Percentiles rank a stretch among this genome's conserved stretches.
Conservation (phyloP, 2,329 filamentous ascomycete species). For the Ascosphaera pollenicola region DNA sequence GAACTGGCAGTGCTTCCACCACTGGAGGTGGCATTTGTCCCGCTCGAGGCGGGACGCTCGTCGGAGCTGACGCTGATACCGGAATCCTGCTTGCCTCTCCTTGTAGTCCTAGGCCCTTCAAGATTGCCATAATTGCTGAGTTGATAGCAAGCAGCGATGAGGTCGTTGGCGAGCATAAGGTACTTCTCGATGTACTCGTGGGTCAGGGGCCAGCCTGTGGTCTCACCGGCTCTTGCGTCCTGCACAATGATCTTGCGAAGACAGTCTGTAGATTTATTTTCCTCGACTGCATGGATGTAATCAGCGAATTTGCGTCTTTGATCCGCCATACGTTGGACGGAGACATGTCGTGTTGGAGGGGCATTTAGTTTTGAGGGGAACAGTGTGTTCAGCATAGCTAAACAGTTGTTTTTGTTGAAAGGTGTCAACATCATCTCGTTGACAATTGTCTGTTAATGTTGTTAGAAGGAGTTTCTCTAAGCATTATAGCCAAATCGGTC, state of each 20-base stretch:
- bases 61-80: conserved; percentile 35
- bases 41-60: conserved; percentile 16
- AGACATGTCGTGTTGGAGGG: conserved; percentile 30
- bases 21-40: conserved; percentile 9
- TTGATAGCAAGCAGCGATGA: conserved; percentile 36
- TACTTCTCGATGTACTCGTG: conserved; percentile 33
- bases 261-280: conserved; percentile 27
- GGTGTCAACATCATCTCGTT: conserved; percentile 40
- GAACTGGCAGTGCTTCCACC: neutral
- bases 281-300: conserved; percentile 36
- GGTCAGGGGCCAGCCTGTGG: conserved; percentile 32
- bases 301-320: conserved; percentile 42
- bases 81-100: conserved; percentile 36
- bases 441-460: conserved; percentile 30
- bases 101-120: conserved; percentile 12
- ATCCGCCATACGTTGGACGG: conserved; percentile 26
- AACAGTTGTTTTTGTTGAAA: conserved; percentile 42
- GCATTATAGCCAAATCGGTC: neutral
- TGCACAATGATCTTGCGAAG: conserved; percentile 31
- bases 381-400: conserved; percentile 46
- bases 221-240: conserved; percentile 27
- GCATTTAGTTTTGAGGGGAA: conserved; percentile 33
- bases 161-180: conserved; percentile 32
- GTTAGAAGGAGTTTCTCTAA: conserved; percentile 6
- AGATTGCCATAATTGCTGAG: conserved; percentile 23